phyloP scores from a whole-genome alignment of 345 rosid species.

The Excoecaria cochinchinensis region DNA sequence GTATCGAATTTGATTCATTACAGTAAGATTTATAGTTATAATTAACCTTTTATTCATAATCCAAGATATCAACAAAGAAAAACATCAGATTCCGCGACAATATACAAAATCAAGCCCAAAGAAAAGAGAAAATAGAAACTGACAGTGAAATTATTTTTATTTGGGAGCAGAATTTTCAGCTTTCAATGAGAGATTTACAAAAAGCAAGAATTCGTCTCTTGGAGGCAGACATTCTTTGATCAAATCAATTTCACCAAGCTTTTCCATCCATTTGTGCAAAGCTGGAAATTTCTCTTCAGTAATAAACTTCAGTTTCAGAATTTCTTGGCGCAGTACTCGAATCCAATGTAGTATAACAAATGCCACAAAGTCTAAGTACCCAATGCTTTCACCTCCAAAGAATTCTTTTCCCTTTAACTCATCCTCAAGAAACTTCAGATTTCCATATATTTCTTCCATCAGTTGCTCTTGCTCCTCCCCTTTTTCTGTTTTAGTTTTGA shows the following conservation, averaged over 20 bases:
- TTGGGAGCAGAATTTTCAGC: neutral
- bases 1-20: too few species aligned
- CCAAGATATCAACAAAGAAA: too few species aligned
- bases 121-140: neutral
- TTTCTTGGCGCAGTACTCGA: neutral
- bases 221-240: conserved; percentile 6
- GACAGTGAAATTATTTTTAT: neutral
- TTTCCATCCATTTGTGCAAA: neutral
- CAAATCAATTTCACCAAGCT: neutral
- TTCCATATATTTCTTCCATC: neutral
- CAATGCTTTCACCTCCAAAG: neutral
- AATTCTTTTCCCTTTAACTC: conserved; percentile 5
- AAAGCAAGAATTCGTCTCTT: too few species aligned
- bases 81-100: too few species aligned
- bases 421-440: neutral
- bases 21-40: too few species aligned
- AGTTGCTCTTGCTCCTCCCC: neutral
- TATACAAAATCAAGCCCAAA: too few species aligned
- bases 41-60: too few species aligned
- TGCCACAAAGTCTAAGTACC: neutral
- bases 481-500: neutral
- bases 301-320: neutral
- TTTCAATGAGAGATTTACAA: too few species aligned
- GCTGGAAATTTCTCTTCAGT: neutral
- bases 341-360: neutral